Evolutionary conservation across 345 rosid genomes (phyloP).

Genomic region (Brassica napus): DNA sequence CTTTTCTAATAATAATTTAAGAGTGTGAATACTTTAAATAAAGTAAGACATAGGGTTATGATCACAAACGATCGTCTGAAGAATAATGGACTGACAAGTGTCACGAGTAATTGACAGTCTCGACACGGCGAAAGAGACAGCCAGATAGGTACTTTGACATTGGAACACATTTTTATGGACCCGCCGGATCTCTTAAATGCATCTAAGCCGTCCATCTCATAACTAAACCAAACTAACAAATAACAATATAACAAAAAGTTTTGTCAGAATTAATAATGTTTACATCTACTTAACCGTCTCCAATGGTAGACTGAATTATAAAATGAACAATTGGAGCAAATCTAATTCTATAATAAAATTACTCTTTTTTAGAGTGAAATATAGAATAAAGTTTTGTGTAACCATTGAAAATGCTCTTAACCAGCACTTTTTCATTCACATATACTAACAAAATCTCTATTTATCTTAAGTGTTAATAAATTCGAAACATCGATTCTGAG

Average conservation of each 20-base stretch:
- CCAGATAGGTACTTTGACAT: conserved; percentile 30
- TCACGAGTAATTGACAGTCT: background rate
- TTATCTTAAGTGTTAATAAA: background rate
- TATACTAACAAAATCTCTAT: conserved; percentile 19
- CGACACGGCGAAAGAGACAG: background rate
- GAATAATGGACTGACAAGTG: conserved; percentile 15
- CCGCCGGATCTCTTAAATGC: conserved; percentile 1
- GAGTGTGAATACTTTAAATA: background rate
- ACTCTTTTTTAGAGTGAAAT: no score
- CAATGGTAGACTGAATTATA: no score
- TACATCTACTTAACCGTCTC: conserved; percentile 2
- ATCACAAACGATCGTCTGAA: background rate
- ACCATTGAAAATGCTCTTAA: background rate
- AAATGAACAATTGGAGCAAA: no score
- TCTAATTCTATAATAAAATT: no score
- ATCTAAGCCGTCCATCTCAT: conserved; percentile 35
- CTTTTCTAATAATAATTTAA: background rate
- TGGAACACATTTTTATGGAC: conserved; percentile 14
- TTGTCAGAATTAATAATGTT: conserved; percentile 31
- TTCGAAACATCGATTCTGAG: background rate
- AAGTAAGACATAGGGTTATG: background rate
- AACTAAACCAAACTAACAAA: conserved; percentile 21
- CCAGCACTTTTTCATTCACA: conserved; percentile 13
- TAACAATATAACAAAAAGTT: conserved; percentile 30
- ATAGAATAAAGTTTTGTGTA: no score